Percentiles rank a stretch among this genome's conserved stretches.
phyloP scores from a whole-genome alignment of 2,329 filamentous ascomycete genomes.

The Ambrosiella beaveri region DNA sequence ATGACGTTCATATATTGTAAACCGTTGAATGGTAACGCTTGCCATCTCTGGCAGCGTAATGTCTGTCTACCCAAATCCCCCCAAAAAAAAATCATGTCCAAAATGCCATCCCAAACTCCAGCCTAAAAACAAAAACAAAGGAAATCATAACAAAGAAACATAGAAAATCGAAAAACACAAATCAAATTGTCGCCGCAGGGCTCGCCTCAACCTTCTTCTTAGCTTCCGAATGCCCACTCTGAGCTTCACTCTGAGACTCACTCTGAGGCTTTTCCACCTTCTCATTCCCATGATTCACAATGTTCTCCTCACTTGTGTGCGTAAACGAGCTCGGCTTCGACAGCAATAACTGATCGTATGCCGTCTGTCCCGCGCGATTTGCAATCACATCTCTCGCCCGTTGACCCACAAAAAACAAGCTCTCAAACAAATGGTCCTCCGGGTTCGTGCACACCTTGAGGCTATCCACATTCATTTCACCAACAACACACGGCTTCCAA shows the following conservation, averaged over 20 bases:
- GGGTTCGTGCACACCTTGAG: slow-evolving; percentile 24
- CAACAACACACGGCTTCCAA: slow-evolving; percentile 25
- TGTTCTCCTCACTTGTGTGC: neutral
- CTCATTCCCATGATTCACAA: slow-evolving; percentile 9
- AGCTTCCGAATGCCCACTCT: too few relatives aligned
- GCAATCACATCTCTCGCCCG: slow-evolving; percentile 10
- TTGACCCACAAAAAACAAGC: slow-evolving; percentile 27
- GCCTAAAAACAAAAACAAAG: neutral
- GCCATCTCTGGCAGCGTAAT: too few relatives aligned
- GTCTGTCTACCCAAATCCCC: neutral
- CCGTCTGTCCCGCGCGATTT: slow-evolving; percentile 3
- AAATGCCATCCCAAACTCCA: neutral
- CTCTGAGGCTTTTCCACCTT: neutral
- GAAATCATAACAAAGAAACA: neutral
- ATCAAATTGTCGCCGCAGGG: neutral
- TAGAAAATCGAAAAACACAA: neutral
- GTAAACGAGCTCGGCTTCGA: slow-evolving; percentile 17
- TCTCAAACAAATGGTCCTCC: slow-evolving; percentile 34
- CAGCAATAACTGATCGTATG: slow-evolving; percentile 4
- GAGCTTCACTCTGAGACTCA: neutral
- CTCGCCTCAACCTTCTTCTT: neutral
- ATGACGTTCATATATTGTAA: too few relatives aligned
- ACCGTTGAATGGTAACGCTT: too few relatives aligned
- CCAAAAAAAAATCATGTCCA: neutral
- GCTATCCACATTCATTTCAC: slow-evolving; percentile 13